A percentile compares a stretch with the other conserved stretches of the same genome.
Evolutionary conservation across 352 stramenopile genomes (phyloP).

Genomic region (Globisporangium canariense): DNA sequence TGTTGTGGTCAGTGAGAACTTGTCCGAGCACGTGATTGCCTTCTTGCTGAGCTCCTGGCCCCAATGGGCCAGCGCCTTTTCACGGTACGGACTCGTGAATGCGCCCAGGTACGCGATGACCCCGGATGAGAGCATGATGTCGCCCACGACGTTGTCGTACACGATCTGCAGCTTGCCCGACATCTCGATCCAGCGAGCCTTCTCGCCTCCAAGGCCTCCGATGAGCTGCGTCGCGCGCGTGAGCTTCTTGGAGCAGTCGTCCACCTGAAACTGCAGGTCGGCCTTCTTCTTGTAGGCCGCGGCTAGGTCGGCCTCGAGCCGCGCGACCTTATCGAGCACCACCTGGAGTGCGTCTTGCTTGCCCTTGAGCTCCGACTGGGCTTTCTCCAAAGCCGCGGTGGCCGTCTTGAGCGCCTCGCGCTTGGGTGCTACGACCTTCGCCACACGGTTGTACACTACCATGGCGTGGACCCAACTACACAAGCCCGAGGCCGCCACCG

Average conservation of each 20-base stretch:
- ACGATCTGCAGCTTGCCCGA: conserved; percentile 78
- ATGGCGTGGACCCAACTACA: conserved; percentile 96
- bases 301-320: conserved; percentile 85
- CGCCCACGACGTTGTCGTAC: conserved; percentile 91
- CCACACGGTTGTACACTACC: conserved; percentile 94
- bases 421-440: conserved; percentile 93
- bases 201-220: conserved; percentile 91
- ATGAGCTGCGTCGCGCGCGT: conserved; percentile 92
- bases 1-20: conserved; percentile 81
- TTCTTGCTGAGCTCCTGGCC: conserved; percentile 51
- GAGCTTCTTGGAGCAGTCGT: conserved; percentile 92
- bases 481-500: conserved; percentile 90
- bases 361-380: conserved; percentile 78
- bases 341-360: conserved; percentile 91
- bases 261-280: conserved; percentile 88
- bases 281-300: conserved; percentile 93
- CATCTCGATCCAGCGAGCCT: conserved; percentile 91
- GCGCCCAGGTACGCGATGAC: conserved; percentile 93
- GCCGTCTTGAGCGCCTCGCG: conserved; percentile 89
- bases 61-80: conserved; percentile 88
- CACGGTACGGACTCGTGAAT: conserved; percentile 91
- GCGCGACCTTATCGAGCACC: conserved; percentile 90
- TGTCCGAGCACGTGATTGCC: conserved; percentile 77
- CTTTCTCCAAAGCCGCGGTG: conserved; percentile 80
- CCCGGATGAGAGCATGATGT: conserved; percentile 92